Conservation (phyloP, 768 basidiomycete genomes). For the Mycena floridula region DNA sequence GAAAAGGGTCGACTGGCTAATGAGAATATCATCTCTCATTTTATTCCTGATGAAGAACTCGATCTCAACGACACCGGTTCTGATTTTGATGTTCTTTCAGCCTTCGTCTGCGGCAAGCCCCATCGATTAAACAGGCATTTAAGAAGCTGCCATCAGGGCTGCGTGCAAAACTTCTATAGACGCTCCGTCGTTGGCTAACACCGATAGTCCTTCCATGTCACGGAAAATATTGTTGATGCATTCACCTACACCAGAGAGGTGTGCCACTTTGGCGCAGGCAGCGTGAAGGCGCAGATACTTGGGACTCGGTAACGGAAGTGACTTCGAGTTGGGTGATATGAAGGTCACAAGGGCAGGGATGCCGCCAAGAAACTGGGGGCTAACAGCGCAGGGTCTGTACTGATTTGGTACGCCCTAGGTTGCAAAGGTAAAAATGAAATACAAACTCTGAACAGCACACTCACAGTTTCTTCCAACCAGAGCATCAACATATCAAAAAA, state of each 20-base stretch:
- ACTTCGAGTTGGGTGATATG: slow-evolving; percentile 16
- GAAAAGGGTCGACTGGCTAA: too few species aligned
- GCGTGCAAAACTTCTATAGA: slow-evolving; percentile 1
- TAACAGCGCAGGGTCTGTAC: slow-evolving; percentile 12
- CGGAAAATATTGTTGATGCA: slow-evolving; percentile 23
- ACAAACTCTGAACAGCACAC: slow-evolving; percentile 2
- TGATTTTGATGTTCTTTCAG: too few species aligned
- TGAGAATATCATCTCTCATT: too few species aligned
- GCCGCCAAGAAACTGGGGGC: slow-evolving; percentile 2
- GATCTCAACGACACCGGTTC: too few species aligned
- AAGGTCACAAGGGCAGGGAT: slow-evolving; percentile 21
- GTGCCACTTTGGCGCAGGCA: slow-evolving; percentile 31
- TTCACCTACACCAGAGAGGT: slow-evolving; percentile 31
- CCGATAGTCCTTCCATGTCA: slow-evolving; percentile 15
- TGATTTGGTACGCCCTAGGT: slow-evolving; percentile 12
- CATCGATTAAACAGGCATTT: too few species aligned
- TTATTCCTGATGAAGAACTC: too few species aligned
- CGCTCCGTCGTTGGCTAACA: slow-evolving; percentile 12
- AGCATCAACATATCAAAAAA: slow-evolving; percentile 21
- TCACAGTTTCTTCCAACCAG: slow-evolving; percentile 26
- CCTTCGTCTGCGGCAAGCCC: too few species aligned
- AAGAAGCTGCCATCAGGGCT: background rate
- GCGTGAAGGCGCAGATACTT: slow-evolving; percentile 30
- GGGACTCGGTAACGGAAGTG: slow-evolving; percentile 23
- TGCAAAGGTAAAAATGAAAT: slow-evolving; percentile 1